Evolutionary conservation across 1,284 basidiomycete species (phyloP).

Genomic region (Coniophora puteana): DNA sequence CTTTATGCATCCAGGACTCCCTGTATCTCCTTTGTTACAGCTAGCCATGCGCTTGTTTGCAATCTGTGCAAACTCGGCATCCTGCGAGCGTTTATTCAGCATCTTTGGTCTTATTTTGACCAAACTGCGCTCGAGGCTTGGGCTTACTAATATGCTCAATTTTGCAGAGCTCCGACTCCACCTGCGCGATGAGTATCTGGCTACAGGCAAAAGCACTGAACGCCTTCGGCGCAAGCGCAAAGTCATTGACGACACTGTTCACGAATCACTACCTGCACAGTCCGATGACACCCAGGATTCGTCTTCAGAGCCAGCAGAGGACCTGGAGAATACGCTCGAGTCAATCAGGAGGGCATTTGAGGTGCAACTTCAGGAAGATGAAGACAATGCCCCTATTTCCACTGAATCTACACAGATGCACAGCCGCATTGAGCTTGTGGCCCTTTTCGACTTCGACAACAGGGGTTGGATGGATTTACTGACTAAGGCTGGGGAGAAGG

Average conservation of each 20-base stretch:
- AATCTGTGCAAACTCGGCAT: constrained; percentile 1
- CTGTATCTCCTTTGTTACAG: not conserved
- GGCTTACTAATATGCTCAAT: not conserved
- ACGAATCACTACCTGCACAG: too few species aligned
- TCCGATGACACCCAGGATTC: too few species aligned
- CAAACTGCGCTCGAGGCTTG: not conserved
- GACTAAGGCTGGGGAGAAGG: too few species aligned
- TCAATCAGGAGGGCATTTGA: too few species aligned
- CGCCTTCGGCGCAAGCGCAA: not conserved
- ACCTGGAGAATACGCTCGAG: too few species aligned
- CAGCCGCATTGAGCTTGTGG: too few species aligned
- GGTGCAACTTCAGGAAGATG: too few species aligned
- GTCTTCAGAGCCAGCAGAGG: too few species aligned
- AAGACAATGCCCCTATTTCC: too few species aligned
- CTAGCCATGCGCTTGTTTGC: not conserved
- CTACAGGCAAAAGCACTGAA: not conserved
- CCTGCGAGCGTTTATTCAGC: not conserved
- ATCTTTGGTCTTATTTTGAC: constrained; percentile 1
- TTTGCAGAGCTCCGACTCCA: constrained; percentile 1
- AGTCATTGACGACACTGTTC: not conserved
- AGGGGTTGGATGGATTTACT: too few species aligned
- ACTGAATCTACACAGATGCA: too few species aligned
- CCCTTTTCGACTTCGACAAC: too few species aligned
- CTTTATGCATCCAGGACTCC: not conserved
- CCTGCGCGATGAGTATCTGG: not conserved